Evolutionary conservation across 2,329 filamentous ascomycete species (phyloP).

Genomic region (Fusarium stilboides): DNA sequence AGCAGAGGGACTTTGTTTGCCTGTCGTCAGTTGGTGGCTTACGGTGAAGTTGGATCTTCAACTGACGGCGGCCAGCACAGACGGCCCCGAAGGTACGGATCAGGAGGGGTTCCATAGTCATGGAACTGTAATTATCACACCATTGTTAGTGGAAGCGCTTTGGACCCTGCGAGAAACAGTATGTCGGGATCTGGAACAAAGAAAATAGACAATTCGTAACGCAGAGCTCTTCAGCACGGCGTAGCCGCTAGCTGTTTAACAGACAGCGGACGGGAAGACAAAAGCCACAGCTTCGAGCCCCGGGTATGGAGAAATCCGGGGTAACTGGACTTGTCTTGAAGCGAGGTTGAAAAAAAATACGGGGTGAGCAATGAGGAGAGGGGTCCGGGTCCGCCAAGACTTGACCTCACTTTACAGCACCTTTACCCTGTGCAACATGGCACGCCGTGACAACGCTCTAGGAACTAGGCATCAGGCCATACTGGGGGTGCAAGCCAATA

Average conservation of each 20-base stretch:
- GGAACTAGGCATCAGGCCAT: slow-evolving; percentile 1
- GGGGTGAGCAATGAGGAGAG: slow-evolving; percentile 13
- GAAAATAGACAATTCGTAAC: slow-evolving; percentile 13
- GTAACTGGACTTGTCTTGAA: slow-evolving; percentile 23
- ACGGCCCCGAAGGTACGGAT: slow-evolving; percentile 27
- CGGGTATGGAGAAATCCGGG: slow-evolving; percentile 39
- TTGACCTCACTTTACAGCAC: slow-evolving; percentile 3
- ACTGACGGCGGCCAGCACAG: slow-evolving; percentile 18
- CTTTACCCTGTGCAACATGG: slow-evolving; percentile 18
- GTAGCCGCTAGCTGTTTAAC: slow-evolving; percentile 23
- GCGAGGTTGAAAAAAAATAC: slow-evolving; percentile 7
- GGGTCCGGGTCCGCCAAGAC: slow-evolving; percentile 15
- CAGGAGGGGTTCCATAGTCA: slow-evolving; percentile 24
- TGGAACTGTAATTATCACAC: slow-evolving; percentile 32
- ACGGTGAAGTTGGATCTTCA: slow-evolving; percentile 8
- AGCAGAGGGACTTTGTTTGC: slow-evolving; percentile 18
- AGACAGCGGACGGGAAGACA: slow-evolving; percentile 22
- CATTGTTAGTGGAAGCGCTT: slow-evolving; percentile 14
- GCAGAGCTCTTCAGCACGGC: slow-evolving; percentile 9
- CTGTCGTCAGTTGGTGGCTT: slow-evolving; percentile 25
- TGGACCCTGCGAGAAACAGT: slow-evolving; percentile 2
- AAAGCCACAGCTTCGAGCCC: slow-evolving; percentile 28
- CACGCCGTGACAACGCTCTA: slow-evolving; percentile 16
- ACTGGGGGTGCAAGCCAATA: neutral
- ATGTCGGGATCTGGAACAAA: slow-evolving; percentile 8